phyloP scores from a whole-genome alignment of 306 rosid species.

The Calophaca sinica region DNA sequence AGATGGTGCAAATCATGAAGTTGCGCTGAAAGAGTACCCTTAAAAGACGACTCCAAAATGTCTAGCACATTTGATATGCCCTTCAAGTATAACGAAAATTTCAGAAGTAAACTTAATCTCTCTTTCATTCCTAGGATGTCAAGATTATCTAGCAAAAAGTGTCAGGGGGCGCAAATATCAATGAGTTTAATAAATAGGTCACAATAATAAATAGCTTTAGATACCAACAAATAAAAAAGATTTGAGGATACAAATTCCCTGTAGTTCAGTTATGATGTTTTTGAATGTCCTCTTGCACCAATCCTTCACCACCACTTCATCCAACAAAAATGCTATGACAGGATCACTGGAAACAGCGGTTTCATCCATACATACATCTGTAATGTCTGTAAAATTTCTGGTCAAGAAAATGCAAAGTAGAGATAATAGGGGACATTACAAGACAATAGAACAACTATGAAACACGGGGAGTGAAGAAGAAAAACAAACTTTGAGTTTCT shows the following conservation, averaged over 20 bases:
- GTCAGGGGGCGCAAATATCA: constrained; percentile 50
- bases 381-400: constrained; percentile 75
- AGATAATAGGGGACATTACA: constrained; percentile 4
- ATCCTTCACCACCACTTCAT: constrained; percentile 99
- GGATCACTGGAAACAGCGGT: constrained; percentile 99
- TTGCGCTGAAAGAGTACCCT: constrained; percentile 83
- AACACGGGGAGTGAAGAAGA: not conserved
- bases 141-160: constrained; percentile 66
- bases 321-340: constrained; percentile 95
- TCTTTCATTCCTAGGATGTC: constrained; percentile 59
- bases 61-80: constrained; percentile 91
- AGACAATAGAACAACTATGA: constrained; percentile 1
- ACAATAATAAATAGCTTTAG: constrained; percentile 31
- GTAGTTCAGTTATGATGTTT: constrained; percentile 72
- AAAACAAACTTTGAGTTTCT: constrained; percentile 13
- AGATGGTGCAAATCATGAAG: constrained; percentile 83
- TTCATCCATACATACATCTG: constrained; percentile 99
- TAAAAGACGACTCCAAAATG: constrained; percentile 87
- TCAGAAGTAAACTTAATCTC: constrained; percentile 70
- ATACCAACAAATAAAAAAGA: constrained; percentile 40
- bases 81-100: constrained; percentile 69
- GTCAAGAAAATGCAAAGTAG: constrained; percentile 61
- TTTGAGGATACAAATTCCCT: constrained; percentile 85
- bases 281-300: constrained; percentile 94
- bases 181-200: constrained; percentile 1